Conservation (phyloP, 2,329 filamentous ascomycete species). For the Knufia petricola region DNA sequence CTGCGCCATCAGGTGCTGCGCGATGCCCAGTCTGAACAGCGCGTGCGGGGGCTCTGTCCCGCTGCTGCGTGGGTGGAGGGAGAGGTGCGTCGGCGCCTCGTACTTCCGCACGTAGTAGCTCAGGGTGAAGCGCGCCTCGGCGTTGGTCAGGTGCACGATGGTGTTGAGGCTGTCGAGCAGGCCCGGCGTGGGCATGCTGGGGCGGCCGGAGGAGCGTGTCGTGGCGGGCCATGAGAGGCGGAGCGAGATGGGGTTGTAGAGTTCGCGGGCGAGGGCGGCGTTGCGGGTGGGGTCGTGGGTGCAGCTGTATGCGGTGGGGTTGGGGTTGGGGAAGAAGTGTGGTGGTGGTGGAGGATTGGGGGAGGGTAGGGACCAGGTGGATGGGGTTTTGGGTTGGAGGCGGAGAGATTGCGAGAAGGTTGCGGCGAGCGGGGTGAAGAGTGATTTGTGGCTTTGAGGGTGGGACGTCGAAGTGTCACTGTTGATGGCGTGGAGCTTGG, state of each 20-base stretch:
- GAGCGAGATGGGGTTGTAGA: slow-evolving; percentile 7
- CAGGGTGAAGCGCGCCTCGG: background rate
- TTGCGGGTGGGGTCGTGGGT: background rate
- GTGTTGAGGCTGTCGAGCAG: slow-evolving; percentile 3
- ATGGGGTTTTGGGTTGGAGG: background rate
- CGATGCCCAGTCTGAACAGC: slow-evolving; percentile 4
- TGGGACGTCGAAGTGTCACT: no score
- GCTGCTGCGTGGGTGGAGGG: no score
- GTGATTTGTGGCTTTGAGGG: no score
- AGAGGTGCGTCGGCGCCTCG: background rate
- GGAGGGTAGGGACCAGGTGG: background rate
- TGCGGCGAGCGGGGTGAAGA: background rate
- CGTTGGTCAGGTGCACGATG: slow-evolving; percentile 7
- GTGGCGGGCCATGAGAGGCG: slow-evolving; percentile 6
- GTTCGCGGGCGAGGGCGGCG: background rate
- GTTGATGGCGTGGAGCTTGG: background rate
- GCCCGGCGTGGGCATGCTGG: slow-evolving; percentile 4
- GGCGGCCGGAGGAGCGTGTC: background rate
- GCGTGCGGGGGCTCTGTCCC: slow-evolving; percentile 5
- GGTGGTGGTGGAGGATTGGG: background rate
- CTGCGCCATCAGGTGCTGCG: slow-evolving; percentile 4
- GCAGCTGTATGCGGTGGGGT: slow-evolving; percentile 1
- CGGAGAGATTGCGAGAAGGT: background rate
- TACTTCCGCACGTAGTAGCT: slow-evolving; percentile 6
- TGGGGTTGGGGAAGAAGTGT: background rate